These are phyloP conservation scores for Scedosporium dehoogii DNA, from an alignment of 2,329 filamentous ascomycete genomes.

Conservation along the genomic window DNA sequence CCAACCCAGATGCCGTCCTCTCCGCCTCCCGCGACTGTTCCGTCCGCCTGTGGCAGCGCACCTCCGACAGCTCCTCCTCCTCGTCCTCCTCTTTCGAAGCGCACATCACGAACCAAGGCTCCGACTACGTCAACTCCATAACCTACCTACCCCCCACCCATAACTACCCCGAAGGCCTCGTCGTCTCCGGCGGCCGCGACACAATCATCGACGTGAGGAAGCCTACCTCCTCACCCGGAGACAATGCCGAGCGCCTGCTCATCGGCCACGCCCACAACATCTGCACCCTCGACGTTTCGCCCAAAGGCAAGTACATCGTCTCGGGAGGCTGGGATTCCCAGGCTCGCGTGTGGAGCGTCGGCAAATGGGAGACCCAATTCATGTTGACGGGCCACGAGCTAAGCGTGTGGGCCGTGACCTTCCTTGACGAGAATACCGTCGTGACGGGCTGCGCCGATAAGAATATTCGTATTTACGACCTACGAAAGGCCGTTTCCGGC, in stretches of 20 bases:
- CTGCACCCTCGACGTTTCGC: slow-evolving; percentile 72
- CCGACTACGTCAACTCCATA: slow-evolving; percentile 80
- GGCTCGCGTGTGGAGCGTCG: slow-evolving; percentile 77
- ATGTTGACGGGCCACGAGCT: slow-evolving; percentile 63
- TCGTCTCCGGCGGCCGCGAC: slow-evolving; percentile 84
- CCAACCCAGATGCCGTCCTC: slow-evolving; percentile 59
- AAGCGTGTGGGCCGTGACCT: slow-evolving; percentile 86
- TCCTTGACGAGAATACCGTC: slow-evolving; percentile 68
- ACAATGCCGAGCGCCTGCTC: slow-evolving; percentile 77
- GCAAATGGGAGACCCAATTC: slow-evolving; percentile 70
- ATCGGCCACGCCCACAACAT: slow-evolving; percentile 83
- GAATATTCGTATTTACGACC: slow-evolving; percentile 73
- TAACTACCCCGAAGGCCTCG: slow-evolving; percentile 64
- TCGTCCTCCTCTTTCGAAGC: slow-evolving; percentile 65
- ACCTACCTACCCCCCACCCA: slow-evolving; percentile 62
- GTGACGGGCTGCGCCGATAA: slow-evolving; percentile 92
- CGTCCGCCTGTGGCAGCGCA: slow-evolving; percentile 74
- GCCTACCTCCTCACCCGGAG: slow-evolving; percentile 53
- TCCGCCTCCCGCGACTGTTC: slow-evolving; percentile 89
- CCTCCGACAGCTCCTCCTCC: slow-evolving; percentile 28
- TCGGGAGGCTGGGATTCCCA: slow-evolving; percentile 93
- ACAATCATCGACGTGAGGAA: slow-evolving; percentile 84
- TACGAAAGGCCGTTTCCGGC: slow-evolving; percentile 48
- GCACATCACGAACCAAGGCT: slow-evolving; percentile 68
- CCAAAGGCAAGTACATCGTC: slow-evolving; percentile 63